These are phyloP conservation scores for Fusarium nygamai DNA, from an alignment of 2,329 filamentous ascomycete genomes.

Conservation along the genomic window DNA sequence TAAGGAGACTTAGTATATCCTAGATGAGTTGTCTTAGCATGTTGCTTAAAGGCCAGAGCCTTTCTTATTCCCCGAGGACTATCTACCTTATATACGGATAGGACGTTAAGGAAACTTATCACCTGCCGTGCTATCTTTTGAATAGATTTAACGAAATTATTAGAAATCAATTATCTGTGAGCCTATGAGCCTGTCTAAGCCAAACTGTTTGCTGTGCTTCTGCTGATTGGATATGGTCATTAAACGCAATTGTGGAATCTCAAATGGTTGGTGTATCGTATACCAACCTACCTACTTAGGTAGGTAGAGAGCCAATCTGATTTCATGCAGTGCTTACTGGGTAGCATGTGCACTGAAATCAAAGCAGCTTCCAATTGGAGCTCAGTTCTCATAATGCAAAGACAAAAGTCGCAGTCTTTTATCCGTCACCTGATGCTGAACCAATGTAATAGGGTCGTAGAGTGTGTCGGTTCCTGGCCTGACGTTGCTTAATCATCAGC, in stretches of 20 bases:
- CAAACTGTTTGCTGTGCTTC: not conserved
- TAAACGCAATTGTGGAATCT: not conserved
- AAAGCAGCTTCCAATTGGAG: not conserved
- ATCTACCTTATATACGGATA: not conserved
- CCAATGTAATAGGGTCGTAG: not conserved
- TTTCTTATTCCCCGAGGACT: not conserved
- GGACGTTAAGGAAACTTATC: no score
- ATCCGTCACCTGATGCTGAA: not conserved
- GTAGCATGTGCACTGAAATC: not conserved
- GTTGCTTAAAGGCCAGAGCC: not conserved
- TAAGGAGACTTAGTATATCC: not conserved
- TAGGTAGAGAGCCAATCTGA: not conserved
- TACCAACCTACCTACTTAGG: not conserved
- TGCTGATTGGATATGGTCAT: not conserved
- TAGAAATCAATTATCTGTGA: not conserved
- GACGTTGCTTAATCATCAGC: constrained; percentile 11
- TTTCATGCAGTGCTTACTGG: not conserved
- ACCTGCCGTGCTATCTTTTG: not conserved
- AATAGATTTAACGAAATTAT: not conserved
- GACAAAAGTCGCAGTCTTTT: not conserved
- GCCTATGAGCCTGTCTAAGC: not conserved
- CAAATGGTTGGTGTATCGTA: not conserved
- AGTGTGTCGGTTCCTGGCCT: constrained; percentile 5
- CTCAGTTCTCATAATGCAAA: not conserved
- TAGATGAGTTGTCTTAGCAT: not conserved